Percentiles rank a stretch among this genome's conserved stretches.
Conservation (phyloP, 495 filamentous ascomycete genomes). For the Neurospora sp. region DNA sequence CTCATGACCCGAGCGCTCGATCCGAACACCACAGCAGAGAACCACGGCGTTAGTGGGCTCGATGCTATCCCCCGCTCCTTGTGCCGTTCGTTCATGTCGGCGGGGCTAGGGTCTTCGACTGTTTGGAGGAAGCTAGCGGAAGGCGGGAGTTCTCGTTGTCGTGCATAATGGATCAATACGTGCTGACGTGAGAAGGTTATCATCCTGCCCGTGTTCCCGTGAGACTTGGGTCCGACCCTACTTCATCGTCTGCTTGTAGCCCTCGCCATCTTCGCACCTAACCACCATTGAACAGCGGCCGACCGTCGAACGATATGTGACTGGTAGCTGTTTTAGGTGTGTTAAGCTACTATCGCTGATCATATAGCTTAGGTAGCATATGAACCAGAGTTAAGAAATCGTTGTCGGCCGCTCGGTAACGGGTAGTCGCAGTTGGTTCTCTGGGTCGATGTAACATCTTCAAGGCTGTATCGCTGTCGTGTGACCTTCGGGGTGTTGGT, state of each 20-base stretch:
- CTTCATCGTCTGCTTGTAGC: too few species aligned
- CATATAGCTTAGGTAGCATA: not conserved
- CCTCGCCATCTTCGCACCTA: too few species aligned
- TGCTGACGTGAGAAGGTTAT: not conserved
- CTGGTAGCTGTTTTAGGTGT: not conserved
- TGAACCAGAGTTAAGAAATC: not conserved
- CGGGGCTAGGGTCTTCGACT: too few species aligned
- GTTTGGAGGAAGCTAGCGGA: too few species aligned
- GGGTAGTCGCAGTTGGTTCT: not conserved
- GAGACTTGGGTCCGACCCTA: not conserved
- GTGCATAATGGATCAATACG: not conserved
- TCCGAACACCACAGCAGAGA: too few species aligned
- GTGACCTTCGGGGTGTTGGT: not conserved
- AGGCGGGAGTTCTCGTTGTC: not conserved
- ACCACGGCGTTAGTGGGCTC: too few species aligned
- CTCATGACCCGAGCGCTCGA: too few species aligned
- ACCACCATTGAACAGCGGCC: too few species aligned
- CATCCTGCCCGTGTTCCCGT: not conserved
- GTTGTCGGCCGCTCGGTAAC: not conserved
- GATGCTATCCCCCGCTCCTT: too few species aligned
- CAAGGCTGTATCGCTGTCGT: not conserved
- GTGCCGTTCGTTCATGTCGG: too few species aligned
- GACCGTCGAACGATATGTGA: too few species aligned
- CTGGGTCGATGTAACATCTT: not conserved
- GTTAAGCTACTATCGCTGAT: not conserved